Evolutionary conservation across 2,329 filamentous ascomycete genomes (phyloP).

Genomic region (Cladosporium sp.): DNA sequence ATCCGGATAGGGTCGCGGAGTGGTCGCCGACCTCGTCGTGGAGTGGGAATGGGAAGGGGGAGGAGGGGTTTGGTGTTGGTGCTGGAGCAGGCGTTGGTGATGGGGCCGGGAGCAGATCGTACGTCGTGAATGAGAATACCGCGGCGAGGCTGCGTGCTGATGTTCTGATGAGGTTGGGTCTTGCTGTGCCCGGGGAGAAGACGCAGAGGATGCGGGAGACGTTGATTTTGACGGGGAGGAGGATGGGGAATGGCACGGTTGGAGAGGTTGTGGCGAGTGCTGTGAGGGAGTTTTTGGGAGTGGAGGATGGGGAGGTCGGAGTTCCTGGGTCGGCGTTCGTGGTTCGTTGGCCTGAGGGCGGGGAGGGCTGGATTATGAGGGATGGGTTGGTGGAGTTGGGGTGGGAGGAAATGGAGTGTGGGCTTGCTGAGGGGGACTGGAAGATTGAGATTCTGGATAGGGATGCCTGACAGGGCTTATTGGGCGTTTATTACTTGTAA

Average conservation of each 20-base stretch:
- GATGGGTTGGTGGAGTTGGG: slow-evolving; percentile 59
- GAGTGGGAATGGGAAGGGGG: too few species aligned
- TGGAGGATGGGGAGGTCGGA: too few species aligned
- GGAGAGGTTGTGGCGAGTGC: slow-evolving; percentile 38
- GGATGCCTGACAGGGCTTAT: slow-evolving; percentile 1
- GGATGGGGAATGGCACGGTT: slow-evolving; percentile 47
- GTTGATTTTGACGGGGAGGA: slow-evolving; percentile 1
- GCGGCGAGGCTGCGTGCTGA: too few species aligned
- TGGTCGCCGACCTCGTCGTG: too few species aligned
- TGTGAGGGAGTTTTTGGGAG: too few species aligned
- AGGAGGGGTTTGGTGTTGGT: too few species aligned
- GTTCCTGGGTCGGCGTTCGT: slow-evolving; percentile 81
- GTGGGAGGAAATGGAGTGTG: slow-evolving; percentile 53
- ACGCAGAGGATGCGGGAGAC: slow-evolving; percentile 1
- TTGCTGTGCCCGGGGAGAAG: not conserved
- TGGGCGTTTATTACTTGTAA: not conserved
- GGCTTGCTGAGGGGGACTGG: slow-evolving; percentile 1
- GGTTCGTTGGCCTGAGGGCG: slow-evolving; percentile 78
- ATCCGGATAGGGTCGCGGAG: too few species aligned
- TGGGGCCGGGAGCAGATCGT: too few species aligned
- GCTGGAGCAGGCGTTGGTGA: too few species aligned
- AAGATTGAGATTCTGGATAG: not conserved
- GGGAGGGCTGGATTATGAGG: slow-evolving; percentile 58
- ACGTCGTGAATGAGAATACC: too few species aligned
- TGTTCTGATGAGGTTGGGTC: too few species aligned